Evolutionary conservation across 805 yeast genomes (phyloP).

Genomic region (Nakazawaea peltata): DNA sequence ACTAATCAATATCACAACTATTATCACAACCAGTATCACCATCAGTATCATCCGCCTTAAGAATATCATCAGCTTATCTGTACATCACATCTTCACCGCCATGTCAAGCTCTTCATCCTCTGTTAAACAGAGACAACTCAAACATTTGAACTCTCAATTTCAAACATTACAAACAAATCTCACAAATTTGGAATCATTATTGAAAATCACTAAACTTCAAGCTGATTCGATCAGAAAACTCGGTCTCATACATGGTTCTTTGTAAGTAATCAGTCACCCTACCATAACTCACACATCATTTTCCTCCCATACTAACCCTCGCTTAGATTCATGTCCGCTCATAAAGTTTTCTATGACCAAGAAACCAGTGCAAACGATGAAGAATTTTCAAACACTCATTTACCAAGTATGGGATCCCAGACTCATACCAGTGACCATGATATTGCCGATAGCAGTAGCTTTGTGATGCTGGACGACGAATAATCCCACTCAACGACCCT

Average conservation of each 20-base stretch:
- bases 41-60: too few relatives aligned
- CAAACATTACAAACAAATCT: constrained; percentile 32
- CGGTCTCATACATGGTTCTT: constrained; percentile 34
- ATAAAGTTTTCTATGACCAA: constrained; percentile 8
- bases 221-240: constrained; percentile 28
- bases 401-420: too few relatives aligned
- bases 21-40: too few relatives aligned
- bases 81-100: too few relatives aligned
- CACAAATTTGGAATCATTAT: constrained; percentile 28
- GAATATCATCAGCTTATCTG: too few relatives aligned
- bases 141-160: constrained; percentile 24
- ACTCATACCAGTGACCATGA: too few relatives aligned
- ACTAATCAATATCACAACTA: too few relatives aligned
- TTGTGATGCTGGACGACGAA: too few relatives aligned
- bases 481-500: too few relatives aligned
- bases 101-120: too few relatives aligned
- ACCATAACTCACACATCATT: too few relatives aligned
- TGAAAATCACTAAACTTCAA: constrained; percentile 30
- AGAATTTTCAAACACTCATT: not conserved
- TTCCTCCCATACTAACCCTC: not conserved
- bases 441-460: too few relatives aligned
- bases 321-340: constrained; percentile 7
- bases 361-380: constrained; percentile 3
- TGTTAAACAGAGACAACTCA: constrained; percentile 24
- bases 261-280: constrained; percentile 14